Percentiles rank a stretch among this genome's conserved stretches.
These are phyloP conservation scores for Madurella fahalii DNA, from an alignment of 2,329 filamentous ascomycete genomes.

Conservation along the genomic window DNA sequence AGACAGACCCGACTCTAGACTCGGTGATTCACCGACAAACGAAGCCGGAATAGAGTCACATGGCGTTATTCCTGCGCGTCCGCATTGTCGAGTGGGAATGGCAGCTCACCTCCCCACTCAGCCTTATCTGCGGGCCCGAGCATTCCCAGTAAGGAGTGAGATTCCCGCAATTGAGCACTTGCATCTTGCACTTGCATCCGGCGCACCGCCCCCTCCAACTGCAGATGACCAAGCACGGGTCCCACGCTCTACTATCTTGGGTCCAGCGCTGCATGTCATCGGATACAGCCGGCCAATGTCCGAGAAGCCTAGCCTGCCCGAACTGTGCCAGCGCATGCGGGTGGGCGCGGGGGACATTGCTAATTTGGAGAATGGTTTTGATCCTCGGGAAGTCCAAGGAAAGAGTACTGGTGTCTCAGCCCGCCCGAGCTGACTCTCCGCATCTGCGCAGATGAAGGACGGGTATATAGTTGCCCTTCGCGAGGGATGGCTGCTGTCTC, in stretches of 20 bases:
- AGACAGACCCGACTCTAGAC: background rate
- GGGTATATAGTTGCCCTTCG: constrained; percentile 15
- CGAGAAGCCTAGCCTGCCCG: constrained; percentile 13
- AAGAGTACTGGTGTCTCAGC: constrained; percentile 15
- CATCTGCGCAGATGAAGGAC: constrained; percentile 25
- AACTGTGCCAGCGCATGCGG: constrained; percentile 13
- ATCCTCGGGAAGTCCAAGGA: constrained; percentile 12
- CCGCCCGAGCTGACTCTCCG: constrained; percentile 17
- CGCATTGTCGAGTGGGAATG: constrained; percentile 4
- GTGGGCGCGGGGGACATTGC: constrained; percentile 4
- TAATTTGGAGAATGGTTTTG: constrained; percentile 26
- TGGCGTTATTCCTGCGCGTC: background rate
- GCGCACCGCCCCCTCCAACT: constrained; percentile 14
- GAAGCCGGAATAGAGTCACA: background rate
- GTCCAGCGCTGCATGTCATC: constrained; percentile 23
- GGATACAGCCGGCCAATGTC: constrained; percentile 18
- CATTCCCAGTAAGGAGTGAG: background rate
- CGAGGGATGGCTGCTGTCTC: background rate
- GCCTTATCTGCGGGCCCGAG: constrained; percentile 17
- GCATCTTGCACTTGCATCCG: constrained; percentile 9
- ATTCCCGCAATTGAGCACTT: constrained; percentile 27
- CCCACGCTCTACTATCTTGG: constrained; percentile 14
- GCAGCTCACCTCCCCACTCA: constrained; percentile 13
- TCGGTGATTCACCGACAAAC: background rate
- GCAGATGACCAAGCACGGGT: constrained; percentile 12